Base-by-base conservation (phyloP, 768 basidiomycete genomes). In the Hydnomerulius pinastri region DNA sequence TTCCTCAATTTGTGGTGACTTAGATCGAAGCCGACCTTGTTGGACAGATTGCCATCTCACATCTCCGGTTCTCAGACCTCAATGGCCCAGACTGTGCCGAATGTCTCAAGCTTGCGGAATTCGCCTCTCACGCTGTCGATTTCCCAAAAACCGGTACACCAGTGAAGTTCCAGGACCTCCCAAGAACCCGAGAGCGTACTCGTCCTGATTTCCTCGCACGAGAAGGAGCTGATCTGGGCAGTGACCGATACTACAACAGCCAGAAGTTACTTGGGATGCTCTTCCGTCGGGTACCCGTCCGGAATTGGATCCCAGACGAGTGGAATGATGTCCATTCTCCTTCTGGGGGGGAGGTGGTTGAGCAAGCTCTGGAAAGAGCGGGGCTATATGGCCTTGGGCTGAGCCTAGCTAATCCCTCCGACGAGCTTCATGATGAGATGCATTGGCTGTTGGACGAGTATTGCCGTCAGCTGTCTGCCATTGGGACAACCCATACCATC, bases 101-200 rank as follows among this genome's bases (percentile, higher is more conserved):
- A 3, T 80, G 80, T 48, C 53, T 77, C 15, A 56, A 28, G 35
- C 62, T 80, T 10, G 80, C 80, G 2, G 66, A 74, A 51, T 57
- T 71, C 1, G 77, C 77, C 6, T 76, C 75, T 0, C 72, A 75
- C 47, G 77, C 77, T 4, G 77, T 79, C 2, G 77, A 79, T 59
- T 79, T 75, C 39, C 71, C 67, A 0, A 79, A 79, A 47, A 73
- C 70, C 4, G 77, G 77, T 4, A 68, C 70, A 2, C 59, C 77
- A 13, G 78, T 78, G 27, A 57, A 48, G 39, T 68, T 70, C 42
- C 49, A 45, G 21, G 51, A 62, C 21, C 55, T 79, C 2, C 77
- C 78, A 2, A 62, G 15, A 51, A 53, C 56, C 3, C 63, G 60
- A 3, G 27, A 32, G 9, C 48, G 53, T 6, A 52, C 37, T 6